A percentile compares a stretch with the other conserved stretches of the same genome.
These are phyloP conservation scores for Colletotrichum tamarilloi DNA, from an alignment of 2,329 filamentous ascomycete genomes.

Conservation along the genomic window DNA sequence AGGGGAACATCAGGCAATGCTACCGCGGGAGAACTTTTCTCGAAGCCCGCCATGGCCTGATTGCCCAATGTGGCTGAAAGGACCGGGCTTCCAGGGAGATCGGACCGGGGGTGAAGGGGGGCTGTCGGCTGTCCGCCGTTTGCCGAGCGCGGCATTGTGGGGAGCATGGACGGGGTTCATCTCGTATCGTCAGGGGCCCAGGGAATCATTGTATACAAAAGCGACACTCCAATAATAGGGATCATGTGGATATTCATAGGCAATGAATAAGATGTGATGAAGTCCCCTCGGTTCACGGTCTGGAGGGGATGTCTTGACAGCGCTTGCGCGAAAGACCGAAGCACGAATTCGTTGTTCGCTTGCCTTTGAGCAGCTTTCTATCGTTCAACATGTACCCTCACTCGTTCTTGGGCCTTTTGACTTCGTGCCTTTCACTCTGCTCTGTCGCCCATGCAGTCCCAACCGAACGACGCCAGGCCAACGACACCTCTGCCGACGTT, in stretches of 20 bases:
- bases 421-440: slow-evolving; percentile 20
- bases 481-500: background rate
- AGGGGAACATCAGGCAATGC: background rate
- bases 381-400: slow-evolving; percentile 14
- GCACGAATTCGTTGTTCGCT: background rate
- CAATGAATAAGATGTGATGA: background rate
- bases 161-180: slow-evolving; percentile 25
- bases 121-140: background rate
- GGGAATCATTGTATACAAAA: background rate
- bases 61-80: background rate
- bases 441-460: background rate
- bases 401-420: slow-evolving; percentile 19
- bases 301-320: background rate
- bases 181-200: slow-evolving; percentile 11
- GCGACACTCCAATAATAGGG: slow-evolving; percentile 21
- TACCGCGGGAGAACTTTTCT: background rate
- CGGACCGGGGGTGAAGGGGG: slow-evolving; percentile 6
- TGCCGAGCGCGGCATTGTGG: slow-evolving; percentile 20
- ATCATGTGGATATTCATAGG: background rate
- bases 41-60: background rate
- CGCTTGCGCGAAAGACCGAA: background rate
- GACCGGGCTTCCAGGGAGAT: background rate
- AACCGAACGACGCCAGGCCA: background rate
- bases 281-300: background rate
- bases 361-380: slow-evolving; percentile 13